Conservation (phyloP, 2,329 filamentous ascomycete genomes). For the Fusarium papillatum region DNA sequence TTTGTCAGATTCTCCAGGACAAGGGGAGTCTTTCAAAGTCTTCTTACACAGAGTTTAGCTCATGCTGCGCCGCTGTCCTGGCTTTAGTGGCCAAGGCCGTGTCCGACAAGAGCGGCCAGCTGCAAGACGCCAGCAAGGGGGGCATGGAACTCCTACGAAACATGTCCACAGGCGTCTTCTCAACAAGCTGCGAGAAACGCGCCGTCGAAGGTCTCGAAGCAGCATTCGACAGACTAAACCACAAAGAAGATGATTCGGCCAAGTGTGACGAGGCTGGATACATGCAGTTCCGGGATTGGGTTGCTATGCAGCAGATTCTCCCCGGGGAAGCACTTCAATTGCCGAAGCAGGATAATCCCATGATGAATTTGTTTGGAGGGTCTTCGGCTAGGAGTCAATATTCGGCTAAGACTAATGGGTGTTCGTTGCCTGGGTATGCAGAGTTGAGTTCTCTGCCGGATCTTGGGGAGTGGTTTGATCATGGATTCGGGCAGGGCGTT, state of each 20-base stretch:
- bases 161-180: constrained; percentile 26
- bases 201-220: constrained; percentile 24
- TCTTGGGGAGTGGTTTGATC: constrained; percentile 28
- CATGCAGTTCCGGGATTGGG: constrained; percentile 38
- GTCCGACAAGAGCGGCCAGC: constrained; percentile 3
- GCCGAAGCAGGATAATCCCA: constrained; percentile 11
- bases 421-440: constrained; percentile 6
- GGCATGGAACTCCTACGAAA: constrained; percentile 27
- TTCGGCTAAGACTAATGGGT: not conserved
- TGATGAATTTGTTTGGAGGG: not conserved
- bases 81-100: constrained; percentile 24
- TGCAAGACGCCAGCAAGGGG: constrained; percentile 13
- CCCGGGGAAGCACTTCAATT: constrained; percentile 24
- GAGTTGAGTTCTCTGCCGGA: constrained; percentile 21
- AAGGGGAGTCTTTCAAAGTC: constrained; percentile 32
- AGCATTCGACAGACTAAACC: constrained; percentile 16
- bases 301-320: constrained; percentile 32
- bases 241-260: not conserved
- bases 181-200: constrained; percentile 23
- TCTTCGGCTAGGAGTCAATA: not conserved
- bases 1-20: constrained; percentile 29
- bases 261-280: constrained; percentile 23
- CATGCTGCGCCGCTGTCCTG: constrained; percentile 34
- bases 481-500: constrained; percentile 13
- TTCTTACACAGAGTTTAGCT: constrained; percentile 38